Percentiles rank a stretch among this genome's conserved stretches.
phyloP scores from a whole-genome alignment of 1,284 basidiomycete species.

The Cryptococcus sp. region DNA sequence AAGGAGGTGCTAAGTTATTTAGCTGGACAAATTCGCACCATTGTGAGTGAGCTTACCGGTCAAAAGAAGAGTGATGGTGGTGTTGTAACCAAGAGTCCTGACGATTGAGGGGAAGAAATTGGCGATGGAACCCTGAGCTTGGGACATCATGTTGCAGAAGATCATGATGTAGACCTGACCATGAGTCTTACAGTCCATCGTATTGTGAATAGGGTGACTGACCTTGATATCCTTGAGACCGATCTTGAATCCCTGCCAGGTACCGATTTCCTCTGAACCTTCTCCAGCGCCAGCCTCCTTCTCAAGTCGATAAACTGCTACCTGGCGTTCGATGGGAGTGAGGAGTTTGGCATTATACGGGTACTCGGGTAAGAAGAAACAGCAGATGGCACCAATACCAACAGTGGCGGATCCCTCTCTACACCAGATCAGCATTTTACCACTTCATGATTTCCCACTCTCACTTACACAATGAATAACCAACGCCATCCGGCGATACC shows the following conservation, averaged over 20 bases:
- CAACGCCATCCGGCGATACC: constrained; percentile 33
- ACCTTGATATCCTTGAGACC: constrained; percentile 30
- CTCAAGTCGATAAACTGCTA: constrained; percentile 29
- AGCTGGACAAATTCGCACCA: too few species aligned
- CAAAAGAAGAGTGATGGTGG: constrained; percentile 41
- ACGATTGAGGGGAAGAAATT: constrained; percentile 43
- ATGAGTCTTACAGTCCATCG: background rate
- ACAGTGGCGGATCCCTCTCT: constrained; percentile 25
- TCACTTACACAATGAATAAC: constrained; percentile 28
- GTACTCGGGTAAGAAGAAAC: constrained; percentile 26
- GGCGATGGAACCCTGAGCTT: constrained; percentile 19
- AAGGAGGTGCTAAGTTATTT: constrained; percentile 32
- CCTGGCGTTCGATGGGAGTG: constrained; percentile 24
- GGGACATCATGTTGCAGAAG: constrained; percentile 22
- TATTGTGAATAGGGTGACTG: background rate
- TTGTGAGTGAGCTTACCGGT: constrained; percentile 23
- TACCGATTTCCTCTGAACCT: constrained; percentile 18
- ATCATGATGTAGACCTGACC: constrained; percentile 21
- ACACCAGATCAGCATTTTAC: background rate
- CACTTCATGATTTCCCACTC: background rate
- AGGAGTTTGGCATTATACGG: constrained; percentile 29
- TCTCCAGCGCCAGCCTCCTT: constrained; percentile 27
- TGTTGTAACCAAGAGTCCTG: constrained; percentile 32
- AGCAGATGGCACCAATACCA: constrained; percentile 15
- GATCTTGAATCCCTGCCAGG: constrained; percentile 12